phyloP scores from a whole-genome alignment of 2,329 filamentous ascomycete species.

The Cercospora brassicicola region DNA sequence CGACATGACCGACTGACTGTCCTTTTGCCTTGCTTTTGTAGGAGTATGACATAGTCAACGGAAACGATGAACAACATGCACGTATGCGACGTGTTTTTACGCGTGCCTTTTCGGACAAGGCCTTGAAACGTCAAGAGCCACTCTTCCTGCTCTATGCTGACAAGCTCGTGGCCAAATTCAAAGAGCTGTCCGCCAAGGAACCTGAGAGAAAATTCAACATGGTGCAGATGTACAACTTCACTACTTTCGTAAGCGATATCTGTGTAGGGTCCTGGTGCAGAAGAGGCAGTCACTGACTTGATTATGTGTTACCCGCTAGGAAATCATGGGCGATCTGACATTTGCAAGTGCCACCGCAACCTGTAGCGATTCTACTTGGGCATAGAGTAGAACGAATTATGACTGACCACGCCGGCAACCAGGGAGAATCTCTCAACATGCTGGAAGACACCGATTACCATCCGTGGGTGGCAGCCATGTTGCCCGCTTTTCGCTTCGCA shows the following conservation, averaged over 20 bases:
- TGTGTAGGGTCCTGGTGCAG: neutral
- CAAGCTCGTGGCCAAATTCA: slow-evolving; percentile 43
- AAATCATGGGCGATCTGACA: slow-evolving; percentile 36
- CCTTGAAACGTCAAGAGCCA: slow-evolving; percentile 43
- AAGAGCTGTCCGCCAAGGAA: slow-evolving; percentile 32
- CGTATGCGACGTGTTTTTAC: slow-evolving; percentile 44
- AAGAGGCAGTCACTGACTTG: neutral
- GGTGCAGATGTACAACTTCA: slow-evolving; percentile 35
- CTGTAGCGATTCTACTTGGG: neutral
- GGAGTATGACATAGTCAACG: slow-evolving; percentile 10
- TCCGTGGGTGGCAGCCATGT: slow-evolving; percentile 34
- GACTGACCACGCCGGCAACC: slow-evolving; percentile 8
- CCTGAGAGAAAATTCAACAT: slow-evolving; percentile 32
- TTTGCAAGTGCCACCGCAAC: slow-evolving; percentile 28
- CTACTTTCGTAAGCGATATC: slow-evolving; percentile 27
- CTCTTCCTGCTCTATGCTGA: slow-evolving; percentile 45
- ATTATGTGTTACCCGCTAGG: neutral
- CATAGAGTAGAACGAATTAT: slow-evolving; percentile 25
- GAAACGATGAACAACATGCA: slow-evolving; percentile 37
- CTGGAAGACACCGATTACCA: slow-evolving; percentile 39
- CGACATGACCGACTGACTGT: neutral
- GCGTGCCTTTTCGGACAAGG: slow-evolving; percentile 45
- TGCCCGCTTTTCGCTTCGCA: slow-evolving; percentile 12
- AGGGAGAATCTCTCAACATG: slow-evolving; percentile 28
- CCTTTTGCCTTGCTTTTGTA: neutral